Base-by-base conservation (phyloP, 2,329 filamentous ascomycete genomes). In the Aureobasidium sp. region DNA sequence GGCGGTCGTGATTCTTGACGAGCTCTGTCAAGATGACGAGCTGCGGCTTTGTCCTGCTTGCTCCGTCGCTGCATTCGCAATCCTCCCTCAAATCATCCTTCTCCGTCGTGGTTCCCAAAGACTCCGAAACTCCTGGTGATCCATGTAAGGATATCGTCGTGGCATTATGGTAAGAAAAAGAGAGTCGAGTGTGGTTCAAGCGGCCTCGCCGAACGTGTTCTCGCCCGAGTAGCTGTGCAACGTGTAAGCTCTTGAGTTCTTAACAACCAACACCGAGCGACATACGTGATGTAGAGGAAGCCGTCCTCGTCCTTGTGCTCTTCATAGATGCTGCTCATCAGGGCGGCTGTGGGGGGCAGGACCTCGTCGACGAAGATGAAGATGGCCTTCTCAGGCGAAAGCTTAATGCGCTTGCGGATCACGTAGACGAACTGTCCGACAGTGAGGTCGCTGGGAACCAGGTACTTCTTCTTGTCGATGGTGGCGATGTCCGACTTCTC, bases 391-490 rank as follows among this genome's bases (percentile, higher is more conserved):
- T 99, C 94, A 33, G 94, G 94, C 60, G 91, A 96, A 68, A 99
- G 84, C 58, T 99, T 99, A 81, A 99, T 99, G 73, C 94, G 89
- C 85, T 99, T 99, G 76, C 94, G 91, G 79, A 99, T 99, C 66
- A 99, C 94, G 78, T 99, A 99, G 79, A 99, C 94, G 74, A 99
- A 96, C 86, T 99, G 94, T 70, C 94, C 94, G 65, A 99, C 94
- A 65, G 94, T 99, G 73, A 99, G 85, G 74, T 99, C 94, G 69
- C 94, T 91, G 15, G 94, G 94, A 29, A 99, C 94, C 51, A 99
- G 84, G 74, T 99, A 99, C 81, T 99, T 99, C 86, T 99, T 99
- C 87, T 99, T 99, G 80, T 99, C 94, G 83, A 99, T 99, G 68
- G 94, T 97, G 63, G 94, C 94, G 70, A 99, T 99, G 74, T 99